Percentiles rank a stretch among this genome's conserved stretches.
Conservation (phyloP, 371 early-diverging fungal genomes). For the Capillidium rhysosporum region DNA sequence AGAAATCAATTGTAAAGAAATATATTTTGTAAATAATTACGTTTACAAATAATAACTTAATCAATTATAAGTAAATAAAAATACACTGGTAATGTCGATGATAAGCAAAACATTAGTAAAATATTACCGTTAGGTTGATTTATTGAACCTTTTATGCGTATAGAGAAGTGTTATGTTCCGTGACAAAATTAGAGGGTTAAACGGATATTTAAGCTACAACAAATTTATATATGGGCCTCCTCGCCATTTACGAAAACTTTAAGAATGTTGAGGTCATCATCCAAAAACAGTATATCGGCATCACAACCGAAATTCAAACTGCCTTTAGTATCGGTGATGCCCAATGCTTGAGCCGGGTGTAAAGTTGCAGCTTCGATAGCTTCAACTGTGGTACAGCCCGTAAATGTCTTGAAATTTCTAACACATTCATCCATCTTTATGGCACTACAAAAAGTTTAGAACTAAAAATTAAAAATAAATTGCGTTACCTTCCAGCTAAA, state of each 20-base stretch:
- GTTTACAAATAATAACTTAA: too few species aligned
- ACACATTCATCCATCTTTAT: slow-evolving; percentile 52
- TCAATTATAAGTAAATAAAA: too few species aligned
- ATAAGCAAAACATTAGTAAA: too few species aligned
- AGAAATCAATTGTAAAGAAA: too few species aligned
- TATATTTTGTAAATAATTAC: too few species aligned
- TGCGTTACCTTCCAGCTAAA: slow-evolving; percentile 37
- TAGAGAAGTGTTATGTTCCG: too few species aligned
- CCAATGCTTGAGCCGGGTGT: slow-evolving; percentile 58
- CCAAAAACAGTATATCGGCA: slow-evolving; percentile 59
- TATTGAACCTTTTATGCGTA: too few species aligned
- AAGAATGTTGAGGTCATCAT: slow-evolving; percentile 38
- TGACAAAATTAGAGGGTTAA: background rate
- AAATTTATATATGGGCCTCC: slow-evolving; percentile 19
- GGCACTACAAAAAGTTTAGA: slow-evolving; percentile 22
- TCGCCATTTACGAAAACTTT: slow-evolving; percentile 54
- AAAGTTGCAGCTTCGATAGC: slow-evolving; percentile 70
- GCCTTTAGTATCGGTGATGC: slow-evolving; percentile 50
- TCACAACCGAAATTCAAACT: slow-evolving; percentile 53
- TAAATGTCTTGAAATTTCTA: slow-evolving; percentile 57
- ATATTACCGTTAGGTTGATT: too few species aligned
- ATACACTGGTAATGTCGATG: too few species aligned
- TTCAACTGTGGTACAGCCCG: slow-evolving; percentile 55
- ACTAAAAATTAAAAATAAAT: slow-evolving; percentile 6
- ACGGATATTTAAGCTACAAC: background rate